Percentiles rank a stretch among this genome's conserved stretches.
phyloP scores from a whole-genome alignment of 2,329 filamentous ascomycete species.

The Beauveria australis region DNA sequence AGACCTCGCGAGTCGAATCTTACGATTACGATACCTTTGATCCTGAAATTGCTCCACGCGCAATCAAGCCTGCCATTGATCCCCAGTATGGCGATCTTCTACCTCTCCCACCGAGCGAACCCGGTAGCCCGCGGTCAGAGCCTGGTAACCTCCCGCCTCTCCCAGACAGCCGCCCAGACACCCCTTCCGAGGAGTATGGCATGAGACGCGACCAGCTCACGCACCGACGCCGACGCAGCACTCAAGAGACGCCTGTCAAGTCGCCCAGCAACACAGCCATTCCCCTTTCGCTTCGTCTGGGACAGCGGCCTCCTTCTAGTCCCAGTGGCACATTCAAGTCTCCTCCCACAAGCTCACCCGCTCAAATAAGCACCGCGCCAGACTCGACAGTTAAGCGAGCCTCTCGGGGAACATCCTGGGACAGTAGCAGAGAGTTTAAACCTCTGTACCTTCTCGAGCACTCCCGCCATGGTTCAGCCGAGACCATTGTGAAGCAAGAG shows the following conservation, averaged over 20 bases:
- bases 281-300: slow-evolving; percentile 47
- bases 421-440: slow-evolving; percentile 61
- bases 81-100: slow-evolving; percentile 58
- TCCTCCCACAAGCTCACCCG: slow-evolving; percentile 29
- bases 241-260: slow-evolving; percentile 38
- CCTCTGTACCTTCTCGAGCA: slow-evolving; percentile 76
- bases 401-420: slow-evolving; percentile 52
- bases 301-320: slow-evolving; percentile 36
- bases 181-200: slow-evolving; percentile 41
- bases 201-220: slow-evolving; percentile 30
- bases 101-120: slow-evolving; percentile 53
- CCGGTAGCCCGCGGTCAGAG: slow-evolving; percentile 35
- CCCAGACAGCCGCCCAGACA: slow-evolving; percentile 53
- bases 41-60: slow-evolving; percentile 49
- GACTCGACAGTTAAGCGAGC: slow-evolving; percentile 30
- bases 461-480: slow-evolving; percentile 31
- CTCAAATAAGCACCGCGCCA: slow-evolving; percentile 20
- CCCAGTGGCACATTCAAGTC: slow-evolving; percentile 28
- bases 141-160: slow-evolving; percentile 37
- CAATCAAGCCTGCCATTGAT: slow-evolving; percentile 58
- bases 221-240: slow-evolving; percentile 42
- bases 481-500: slow-evolving; percentile 22
- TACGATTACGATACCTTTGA: slow-evolving; percentile 34
- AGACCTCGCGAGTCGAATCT: not conserved
- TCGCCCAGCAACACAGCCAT: slow-evolving; percentile 51